A percentile compares a stretch with the other conserved stretches of the same genome.
Evolutionary conservation across 139 green algal genomes (phyloP).

Genomic region (Chlamydomonas sp.): DNA sequence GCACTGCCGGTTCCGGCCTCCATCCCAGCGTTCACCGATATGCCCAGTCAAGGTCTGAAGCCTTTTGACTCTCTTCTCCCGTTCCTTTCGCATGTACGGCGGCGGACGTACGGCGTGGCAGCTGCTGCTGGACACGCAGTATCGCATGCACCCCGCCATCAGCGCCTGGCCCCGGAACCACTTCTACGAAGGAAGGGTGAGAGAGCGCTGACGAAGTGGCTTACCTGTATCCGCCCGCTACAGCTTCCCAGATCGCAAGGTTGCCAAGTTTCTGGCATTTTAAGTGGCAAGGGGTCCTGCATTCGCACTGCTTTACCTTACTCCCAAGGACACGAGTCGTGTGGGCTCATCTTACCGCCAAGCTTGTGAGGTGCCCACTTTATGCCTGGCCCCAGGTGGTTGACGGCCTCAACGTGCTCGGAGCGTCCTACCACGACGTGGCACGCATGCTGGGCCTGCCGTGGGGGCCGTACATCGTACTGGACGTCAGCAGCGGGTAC

Average conservation of each 20-base stretch:
- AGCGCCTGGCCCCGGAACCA: slow-evolving; percentile 60
- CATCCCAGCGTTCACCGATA: too few relatives aligned
- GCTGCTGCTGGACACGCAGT: slow-evolving; percentile 68
- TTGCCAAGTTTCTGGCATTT: neutral
- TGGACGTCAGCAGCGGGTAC: neutral
- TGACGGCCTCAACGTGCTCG: slow-evolving; percentile 60
- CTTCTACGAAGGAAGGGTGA: slow-evolving; percentile 75
- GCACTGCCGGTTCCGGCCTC: too few relatives aligned
- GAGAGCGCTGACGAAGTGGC: slow-evolving; percentile 4
- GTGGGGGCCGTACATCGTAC: neutral
- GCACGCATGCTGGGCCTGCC: slow-evolving; percentile 18
- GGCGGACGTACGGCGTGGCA: neutral
- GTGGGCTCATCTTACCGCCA: too few relatives aligned
- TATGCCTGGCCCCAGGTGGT: slow-evolving; percentile 35
- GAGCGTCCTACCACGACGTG: slow-evolving; percentile 27
- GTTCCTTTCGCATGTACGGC: too few relatives aligned
- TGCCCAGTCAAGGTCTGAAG: too few relatives aligned
- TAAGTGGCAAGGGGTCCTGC: neutral
- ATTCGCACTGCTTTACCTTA: neutral
- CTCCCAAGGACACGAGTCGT: too few relatives aligned
- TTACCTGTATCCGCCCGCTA: too few relatives aligned
- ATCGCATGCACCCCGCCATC: slow-evolving; percentile 85
- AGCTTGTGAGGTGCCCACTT: too few relatives aligned
- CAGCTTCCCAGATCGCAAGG: too few relatives aligned
- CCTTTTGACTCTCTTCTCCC: too few relatives aligned